These are phyloP conservation scores for Geranium brycei DNA, from an alignment of 345 rosid genomes.

Conservation along the genomic window DNA sequence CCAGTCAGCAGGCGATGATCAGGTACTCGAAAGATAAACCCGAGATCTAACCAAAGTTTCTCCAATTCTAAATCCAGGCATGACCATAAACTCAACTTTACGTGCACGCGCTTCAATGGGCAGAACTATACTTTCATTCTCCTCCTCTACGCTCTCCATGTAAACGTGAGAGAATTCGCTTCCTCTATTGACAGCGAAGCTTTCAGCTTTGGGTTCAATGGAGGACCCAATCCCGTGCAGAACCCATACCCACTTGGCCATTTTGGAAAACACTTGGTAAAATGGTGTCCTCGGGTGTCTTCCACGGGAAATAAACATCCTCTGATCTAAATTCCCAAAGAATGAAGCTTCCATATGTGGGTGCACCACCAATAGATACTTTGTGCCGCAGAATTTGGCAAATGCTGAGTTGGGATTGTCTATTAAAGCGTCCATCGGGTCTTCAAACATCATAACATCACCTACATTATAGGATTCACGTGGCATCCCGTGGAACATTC, in stretches of 20 bases:
- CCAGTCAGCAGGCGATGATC: background rate
- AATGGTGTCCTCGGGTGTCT: conserved; percentile 16
- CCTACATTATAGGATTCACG: conserved; percentile 4
- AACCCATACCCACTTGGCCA: conserved; percentile 31
- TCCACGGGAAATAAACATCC: conserved; percentile 12
- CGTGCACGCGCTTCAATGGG: background rate
- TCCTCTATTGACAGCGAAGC: conserved; percentile 23
- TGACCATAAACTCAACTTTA: conserved; percentile 10
- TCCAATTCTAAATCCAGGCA: conserved; percentile 13
- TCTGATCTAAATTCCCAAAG: conserved; percentile 16
- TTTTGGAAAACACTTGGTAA: conserved; percentile 18
- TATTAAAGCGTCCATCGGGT: conserved; percentile 17
- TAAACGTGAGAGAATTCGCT: conserved; percentile 24
- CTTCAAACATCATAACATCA: conserved; percentile 5
- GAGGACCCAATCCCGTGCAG: conserved; percentile 27
- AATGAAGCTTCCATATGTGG: conserved; percentile 30
- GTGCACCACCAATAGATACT: conserved; percentile 23
- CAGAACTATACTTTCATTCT: background rate
- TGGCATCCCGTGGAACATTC: conserved; percentile 24
- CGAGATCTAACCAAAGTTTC: conserved; percentile 8
- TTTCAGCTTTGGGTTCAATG: conserved; percentile 17
- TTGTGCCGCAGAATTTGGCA: conserved; percentile 17
- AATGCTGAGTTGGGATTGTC: conserved; percentile 23
- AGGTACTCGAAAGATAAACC: conserved; percentile 6
- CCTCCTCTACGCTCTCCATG: conserved; percentile 25